Conservation (phyloP, 2,329 filamentous ascomycete species). For the Xylaria digitata region DNA sequence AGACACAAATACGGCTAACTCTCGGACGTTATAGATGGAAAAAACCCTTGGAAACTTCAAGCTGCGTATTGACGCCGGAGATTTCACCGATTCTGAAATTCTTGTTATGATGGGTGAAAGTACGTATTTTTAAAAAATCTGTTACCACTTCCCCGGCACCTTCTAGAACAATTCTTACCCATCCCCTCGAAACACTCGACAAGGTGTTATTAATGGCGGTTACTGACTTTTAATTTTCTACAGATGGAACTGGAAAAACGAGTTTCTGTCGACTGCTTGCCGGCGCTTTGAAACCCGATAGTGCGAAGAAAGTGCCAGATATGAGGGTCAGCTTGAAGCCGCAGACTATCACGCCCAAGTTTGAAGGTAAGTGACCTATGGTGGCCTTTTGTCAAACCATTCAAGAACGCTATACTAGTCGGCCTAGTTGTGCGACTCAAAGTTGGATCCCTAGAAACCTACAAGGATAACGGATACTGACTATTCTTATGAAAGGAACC, state of each 20-base stretch:
- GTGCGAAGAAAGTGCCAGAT: constrained; percentile 78
- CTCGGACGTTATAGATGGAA: constrained; percentile 71
- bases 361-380: constrained; percentile 69
- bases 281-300: constrained; percentile 91
- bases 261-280: constrained; percentile 98
- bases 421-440: background rate
- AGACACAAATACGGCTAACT: constrained; percentile 19
- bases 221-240: constrained; percentile 50
- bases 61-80: constrained; percentile 81
- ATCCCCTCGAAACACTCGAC: background rate
- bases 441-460: background rate
- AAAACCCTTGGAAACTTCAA: constrained; percentile 93
- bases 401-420: background rate
- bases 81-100: constrained; percentile 98
- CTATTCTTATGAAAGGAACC: constrained; percentile 59
- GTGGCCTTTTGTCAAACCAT: background rate
- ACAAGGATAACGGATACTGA: background rate
- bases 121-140: constrained; percentile 13
- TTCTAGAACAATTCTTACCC: background rate
- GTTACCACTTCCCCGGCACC: background rate
- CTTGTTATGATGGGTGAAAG: constrained; percentile 67
- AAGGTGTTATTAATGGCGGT: background rate
- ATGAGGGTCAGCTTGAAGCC: constrained; percentile 99
- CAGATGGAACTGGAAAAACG: constrained; percentile 99
- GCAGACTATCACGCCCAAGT: constrained; percentile 99